These are phyloP conservation scores for Aspergillus sp. DNA, from an alignment of 2,329 filamentous ascomycete species.

Conservation along the genomic window DNA sequence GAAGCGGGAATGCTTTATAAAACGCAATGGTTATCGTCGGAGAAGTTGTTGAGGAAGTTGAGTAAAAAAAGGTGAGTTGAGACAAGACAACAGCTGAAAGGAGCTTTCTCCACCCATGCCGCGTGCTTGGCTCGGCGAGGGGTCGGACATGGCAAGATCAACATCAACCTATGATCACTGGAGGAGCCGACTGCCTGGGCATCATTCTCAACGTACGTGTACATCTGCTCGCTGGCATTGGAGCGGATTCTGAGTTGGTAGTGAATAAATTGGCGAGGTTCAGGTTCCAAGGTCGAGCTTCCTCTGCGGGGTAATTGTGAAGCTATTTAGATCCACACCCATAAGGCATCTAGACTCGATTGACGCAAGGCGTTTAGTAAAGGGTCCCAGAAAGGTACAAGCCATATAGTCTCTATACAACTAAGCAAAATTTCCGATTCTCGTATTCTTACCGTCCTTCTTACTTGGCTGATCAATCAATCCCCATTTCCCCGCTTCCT, in stretches of 20 bases:
- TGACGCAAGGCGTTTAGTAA: no score
- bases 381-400: no score
- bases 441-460: no score
- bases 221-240: background rate
- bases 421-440: no score
- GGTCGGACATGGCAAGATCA: background rate
- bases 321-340: background rate
- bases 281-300: background rate
- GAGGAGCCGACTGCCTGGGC: no score
- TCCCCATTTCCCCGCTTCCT: no score
- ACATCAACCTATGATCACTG: background rate
- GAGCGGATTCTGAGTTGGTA: background rate
- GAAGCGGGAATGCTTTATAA: background rate
- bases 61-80: background rate
- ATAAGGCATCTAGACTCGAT: background rate
- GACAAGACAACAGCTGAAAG: background rate
- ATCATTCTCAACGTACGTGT: no score
- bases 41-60: background rate
- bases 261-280: background rate
- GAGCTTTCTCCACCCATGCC: constrained; percentile 8
- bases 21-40: background rate
- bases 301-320: constrained; percentile 9
- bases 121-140: constrained; percentile 1
- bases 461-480: no score
- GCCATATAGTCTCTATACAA: no score